These are phyloP conservation scores for Dactylellina haptotyla DNA, from an alignment of 2,329 filamentous ascomycete genomes.

Conservation along the genomic window DNA sequence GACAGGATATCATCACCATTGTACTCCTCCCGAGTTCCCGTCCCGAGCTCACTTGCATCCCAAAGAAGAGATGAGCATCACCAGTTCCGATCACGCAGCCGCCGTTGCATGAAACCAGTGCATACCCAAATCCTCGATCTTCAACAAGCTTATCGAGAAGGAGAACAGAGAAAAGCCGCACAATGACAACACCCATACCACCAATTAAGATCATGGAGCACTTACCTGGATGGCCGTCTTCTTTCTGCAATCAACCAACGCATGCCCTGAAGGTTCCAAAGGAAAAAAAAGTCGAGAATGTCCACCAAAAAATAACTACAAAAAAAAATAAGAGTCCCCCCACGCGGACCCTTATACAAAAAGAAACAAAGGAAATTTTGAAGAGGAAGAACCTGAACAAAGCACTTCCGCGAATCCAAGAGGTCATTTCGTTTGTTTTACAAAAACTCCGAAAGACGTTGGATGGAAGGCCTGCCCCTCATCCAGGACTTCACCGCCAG, in stretches of 20 bases:
- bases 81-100: slow-evolving; percentile 15
- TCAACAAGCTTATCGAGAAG: slow-evolving; percentile 2
- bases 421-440: not conserved
- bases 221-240: slow-evolving; percentile 1
- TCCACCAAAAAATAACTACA: slow-evolving; percentile 23
- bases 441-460: slow-evolving; percentile 5
- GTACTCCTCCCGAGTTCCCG: not conserved
- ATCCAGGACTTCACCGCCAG: slow-evolving; percentile 44
- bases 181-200: not conserved
- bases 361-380: slow-evolving; percentile 25
- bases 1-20: not conserved
- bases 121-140: not conserved
- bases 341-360: slow-evolving; percentile 9
- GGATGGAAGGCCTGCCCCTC: slow-evolving; percentile 50
- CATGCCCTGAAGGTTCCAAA: slow-evolving; percentile 7
- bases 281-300: slow-evolving; percentile 27
- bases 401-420: slow-evolving; percentile 7
- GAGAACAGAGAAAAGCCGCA: slow-evolving; percentile 6
- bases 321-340: slow-evolving; percentile 26
- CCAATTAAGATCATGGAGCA: slow-evolving; percentile 29
- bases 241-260: slow-evolving; percentile 25
- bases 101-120: slow-evolving; percentile 16
- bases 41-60: slow-evolving; percentile 2
- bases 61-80: not conserved
- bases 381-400: slow-evolving; percentile 36